Evolutionary conservation across 805 yeast species (phyloP).

Genomic region (Middelhovenomyces tepae): DNA sequence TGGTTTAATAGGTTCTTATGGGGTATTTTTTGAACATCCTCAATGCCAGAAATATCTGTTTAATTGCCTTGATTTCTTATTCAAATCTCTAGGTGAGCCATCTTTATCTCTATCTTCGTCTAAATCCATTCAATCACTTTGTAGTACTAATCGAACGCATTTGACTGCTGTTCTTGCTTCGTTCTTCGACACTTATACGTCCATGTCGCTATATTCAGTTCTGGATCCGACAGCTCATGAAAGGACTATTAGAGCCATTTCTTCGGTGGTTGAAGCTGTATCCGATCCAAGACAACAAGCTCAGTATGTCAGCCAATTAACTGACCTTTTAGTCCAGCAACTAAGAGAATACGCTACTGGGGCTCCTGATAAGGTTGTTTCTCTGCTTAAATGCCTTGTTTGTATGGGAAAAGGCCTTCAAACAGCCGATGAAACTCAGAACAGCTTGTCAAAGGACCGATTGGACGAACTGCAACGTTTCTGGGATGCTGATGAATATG

Average conservation of each 20-base stretch:
- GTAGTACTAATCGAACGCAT: slow-evolving; percentile 23
- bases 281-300: slow-evolving; percentile 21
- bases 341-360: slow-evolving; percentile 10
- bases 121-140: slow-evolving; percentile 45
- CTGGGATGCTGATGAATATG: slow-evolving; percentile 23
- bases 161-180: slow-evolving; percentile 19
- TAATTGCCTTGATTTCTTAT: slow-evolving; percentile 46
- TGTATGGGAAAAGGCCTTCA: slow-evolving; percentile 66
- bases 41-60: slow-evolving; percentile 40
- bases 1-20: slow-evolving; percentile 49
- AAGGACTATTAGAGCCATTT: slow-evolving; percentile 26
- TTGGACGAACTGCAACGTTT: slow-evolving; percentile 8
- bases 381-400: slow-evolving; percentile 54
- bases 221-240: slow-evolving; percentile 21
- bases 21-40: slow-evolving; percentile 45
- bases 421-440: slow-evolving; percentile 45
- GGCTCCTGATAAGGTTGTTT: slow-evolving; percentile 33
- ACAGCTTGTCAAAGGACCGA: slow-evolving; percentile 29
- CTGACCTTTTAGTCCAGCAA: slow-evolving; percentile 19
- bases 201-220: slow-evolving; percentile 14
- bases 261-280: slow-evolving; percentile 24
- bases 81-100: slow-evolving; percentile 31
- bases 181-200: slow-evolving; percentile 22
- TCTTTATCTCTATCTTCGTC: slow-evolving; percentile 35
- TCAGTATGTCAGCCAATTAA: slow-evolving; percentile 26